These are phyloP conservation scores for Yamadazyma aaseri DNA, from an alignment of 1,139 yeast species.

Conservation along the genomic window DNA sequence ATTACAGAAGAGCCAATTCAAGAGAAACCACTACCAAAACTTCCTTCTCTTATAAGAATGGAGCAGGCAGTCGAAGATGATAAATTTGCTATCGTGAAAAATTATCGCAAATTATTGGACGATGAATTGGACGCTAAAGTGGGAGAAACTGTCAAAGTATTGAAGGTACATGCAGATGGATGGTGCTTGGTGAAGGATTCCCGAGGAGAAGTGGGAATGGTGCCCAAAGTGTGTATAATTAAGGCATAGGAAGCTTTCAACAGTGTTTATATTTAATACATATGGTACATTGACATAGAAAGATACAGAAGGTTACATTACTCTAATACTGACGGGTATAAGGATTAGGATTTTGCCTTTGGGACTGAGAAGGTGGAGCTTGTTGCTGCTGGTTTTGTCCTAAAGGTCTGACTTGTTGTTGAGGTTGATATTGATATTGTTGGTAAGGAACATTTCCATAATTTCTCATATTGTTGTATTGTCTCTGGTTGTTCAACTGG, in stretches of 20 bases:
- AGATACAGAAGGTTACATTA: too few species aligned
- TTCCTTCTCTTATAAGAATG: conserved; percentile 19
- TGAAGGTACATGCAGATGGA: conserved; percentile 35
- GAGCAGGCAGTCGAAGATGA: conserved; percentile 14
- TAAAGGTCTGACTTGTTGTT: conserved; percentile 9
- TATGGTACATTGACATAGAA: conserved; percentile 5
- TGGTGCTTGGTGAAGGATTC: conserved; percentile 34
- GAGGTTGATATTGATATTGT: conserved; percentile 15
- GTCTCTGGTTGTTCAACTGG: conserved; percentile 7
- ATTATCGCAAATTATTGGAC: conserved; percentile 26
- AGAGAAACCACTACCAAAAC: conserved; percentile 14
- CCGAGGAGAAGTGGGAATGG: conserved; percentile 27
- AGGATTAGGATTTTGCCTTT: conserved; percentile 9
- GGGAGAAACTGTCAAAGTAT: conserved; percentile 32
- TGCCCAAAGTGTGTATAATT: conserved; percentile 32
- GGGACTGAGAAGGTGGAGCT: conserved; percentile 10
- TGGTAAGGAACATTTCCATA: conserved; percentile 13
- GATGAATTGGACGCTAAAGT: conserved; percentile 35
- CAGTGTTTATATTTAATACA: conserved; percentile 11
- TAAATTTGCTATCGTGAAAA: conserved; percentile 23
- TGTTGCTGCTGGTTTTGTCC: conserved; percentile 9
- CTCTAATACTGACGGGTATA: conserved; percentile 15
- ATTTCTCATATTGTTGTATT: conserved; percentile 11
- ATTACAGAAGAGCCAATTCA: conserved; percentile 3
- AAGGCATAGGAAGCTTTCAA: conserved; percentile 1